Conservation (phyloP, 2,329 filamentous ascomycete genomes). For the Aspergillus sp. region DNA sequence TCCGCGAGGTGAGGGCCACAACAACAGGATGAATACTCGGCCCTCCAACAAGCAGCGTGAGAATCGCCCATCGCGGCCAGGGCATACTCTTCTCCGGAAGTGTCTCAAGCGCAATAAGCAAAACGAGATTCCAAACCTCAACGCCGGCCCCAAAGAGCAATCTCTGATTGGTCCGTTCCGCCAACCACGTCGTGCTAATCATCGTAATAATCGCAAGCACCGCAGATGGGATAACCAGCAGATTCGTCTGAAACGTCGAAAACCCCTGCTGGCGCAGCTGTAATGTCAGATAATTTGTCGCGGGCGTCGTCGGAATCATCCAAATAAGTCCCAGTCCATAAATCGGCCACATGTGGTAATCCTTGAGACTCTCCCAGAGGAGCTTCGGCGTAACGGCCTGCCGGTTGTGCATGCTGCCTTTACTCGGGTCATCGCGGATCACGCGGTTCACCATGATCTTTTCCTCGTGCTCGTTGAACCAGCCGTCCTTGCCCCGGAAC, state of each 20-base stretch:
- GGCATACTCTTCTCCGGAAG: slow-evolving; percentile 53
- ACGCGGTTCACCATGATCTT: slow-evolving; percentile 71
- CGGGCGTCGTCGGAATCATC: slow-evolving; percentile 44
- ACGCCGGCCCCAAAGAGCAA: slow-evolving; percentile 58
- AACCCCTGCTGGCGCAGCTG: slow-evolving; percentile 59
- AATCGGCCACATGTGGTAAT: slow-evolving; percentile 64
- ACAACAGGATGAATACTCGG: slow-evolving; percentile 64
- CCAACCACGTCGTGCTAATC: slow-evolving; percentile 58
- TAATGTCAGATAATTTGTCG: slow-evolving; percentile 43
- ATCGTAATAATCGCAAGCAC: slow-evolving; percentile 62
- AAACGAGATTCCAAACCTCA: slow-evolving; percentile 58
- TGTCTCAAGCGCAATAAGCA: slow-evolving; percentile 57
- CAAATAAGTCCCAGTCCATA: slow-evolving; percentile 55
- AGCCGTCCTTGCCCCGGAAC: slow-evolving; percentile 65
- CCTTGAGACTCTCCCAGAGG: slow-evolving; percentile 55
- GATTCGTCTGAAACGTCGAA: slow-evolving; percentile 62
- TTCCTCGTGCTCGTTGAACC: slow-evolving; percentile 71
- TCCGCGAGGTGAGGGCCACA: slow-evolving; percentile 49
- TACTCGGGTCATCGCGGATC: slow-evolving; percentile 59
- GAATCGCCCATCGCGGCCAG: slow-evolving; percentile 58
- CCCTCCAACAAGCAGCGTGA: slow-evolving; percentile 58
- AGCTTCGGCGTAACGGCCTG: slow-evolving; percentile 55
- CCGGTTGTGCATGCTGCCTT: slow-evolving; percentile 66
- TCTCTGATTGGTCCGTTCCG: slow-evolving; percentile 60
- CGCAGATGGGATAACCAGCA: slow-evolving; percentile 65